Evolutionary conservation across 2,329 filamentous ascomycete genomes (phyloP).

Genomic region (Aspergillus japonicus): DNA sequence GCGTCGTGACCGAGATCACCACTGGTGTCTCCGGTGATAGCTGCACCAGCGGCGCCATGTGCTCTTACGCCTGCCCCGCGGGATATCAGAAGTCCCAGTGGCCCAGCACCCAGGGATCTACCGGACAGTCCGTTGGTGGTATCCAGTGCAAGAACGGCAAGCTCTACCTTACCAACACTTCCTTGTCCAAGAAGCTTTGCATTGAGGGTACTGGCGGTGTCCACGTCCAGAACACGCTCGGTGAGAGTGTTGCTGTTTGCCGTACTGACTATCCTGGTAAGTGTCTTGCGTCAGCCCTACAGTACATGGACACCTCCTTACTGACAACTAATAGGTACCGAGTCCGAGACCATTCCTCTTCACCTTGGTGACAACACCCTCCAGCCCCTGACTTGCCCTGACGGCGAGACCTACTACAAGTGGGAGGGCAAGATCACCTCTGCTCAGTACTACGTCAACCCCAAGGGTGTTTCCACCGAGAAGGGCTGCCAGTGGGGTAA

Average conservation of each 20-base stretch:
- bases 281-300: constrained; percentile 11
- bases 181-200: constrained; percentile 69
- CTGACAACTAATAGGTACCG: constrained; percentile 54
- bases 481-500: constrained; percentile 76
- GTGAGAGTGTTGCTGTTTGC: constrained; percentile 70
- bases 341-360: constrained; percentile 81
- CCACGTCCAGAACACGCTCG: constrained; percentile 71
- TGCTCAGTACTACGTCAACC: constrained; percentile 97
- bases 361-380: constrained; percentile 59
- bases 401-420: constrained; percentile 69
- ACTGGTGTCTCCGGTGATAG: constrained; percentile 60
- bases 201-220: constrained; percentile 69
- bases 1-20: constrained; percentile 64
- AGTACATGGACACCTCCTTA: constrained; percentile 1
- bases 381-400: constrained; percentile 71
- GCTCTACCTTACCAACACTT: constrained; percentile 71
- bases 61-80: constrained; percentile 88
- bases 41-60: constrained; percentile 68
- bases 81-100: constrained; percentile 94
- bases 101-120: constrained; percentile 73
- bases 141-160: constrained; percentile 72
- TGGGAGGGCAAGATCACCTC: constrained; percentile 75
- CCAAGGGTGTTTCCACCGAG: constrained; percentile 63
- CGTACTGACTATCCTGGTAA: constrained; percentile 92
- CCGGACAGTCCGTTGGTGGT: constrained; percentile 83